Percentiles rank a stretch among this genome's conserved stretches.
These are phyloP conservation scores for Phytophthora europaea DNA, from an alignment of 352 stramenopile species.

Conservation along the genomic window DNA sequence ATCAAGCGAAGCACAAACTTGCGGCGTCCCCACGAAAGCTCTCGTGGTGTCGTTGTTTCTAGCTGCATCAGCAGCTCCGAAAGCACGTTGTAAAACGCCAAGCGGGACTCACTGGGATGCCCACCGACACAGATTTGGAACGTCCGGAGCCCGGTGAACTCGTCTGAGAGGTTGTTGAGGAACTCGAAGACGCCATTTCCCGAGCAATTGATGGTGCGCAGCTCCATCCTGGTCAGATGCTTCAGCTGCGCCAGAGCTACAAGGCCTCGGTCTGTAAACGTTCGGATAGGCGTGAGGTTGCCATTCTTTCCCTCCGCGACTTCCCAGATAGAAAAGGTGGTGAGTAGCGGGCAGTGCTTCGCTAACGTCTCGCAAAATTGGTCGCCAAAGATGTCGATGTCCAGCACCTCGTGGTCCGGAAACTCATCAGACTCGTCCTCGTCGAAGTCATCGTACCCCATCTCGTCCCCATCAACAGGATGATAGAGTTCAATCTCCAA, in stretches of 20 bases:
- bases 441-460: conserved; percentile 39
- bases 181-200: conserved; percentile 50
- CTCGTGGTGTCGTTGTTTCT: conserved; percentile 5
- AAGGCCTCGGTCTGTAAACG: conserved; percentile 50
- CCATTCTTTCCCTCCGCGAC: conserved; percentile 43
- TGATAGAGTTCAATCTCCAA: conserved; percentile 56
- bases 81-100: conserved; percentile 53
- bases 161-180: conserved; percentile 39
- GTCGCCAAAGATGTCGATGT: conserved; percentile 50
- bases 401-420: conserved; percentile 39
- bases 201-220: conserved; percentile 50
- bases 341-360: conserved; percentile 35
- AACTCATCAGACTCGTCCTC: conserved; percentile 33
- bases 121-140: conserved; percentile 30
- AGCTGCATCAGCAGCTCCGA: conserved; percentile 39
- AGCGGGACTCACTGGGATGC: conserved; percentile 14
- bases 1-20: conserved; percentile 49
- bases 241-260: conserved; percentile 43
- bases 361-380: conserved; percentile 43
- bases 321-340: conserved; percentile 45
- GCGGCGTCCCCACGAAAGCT: conserved; percentile 28
- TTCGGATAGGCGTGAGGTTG: conserved; percentile 39
- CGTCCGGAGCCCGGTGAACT: conserved; percentile 40
- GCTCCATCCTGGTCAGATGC: conserved; percentile 40
- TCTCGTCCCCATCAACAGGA: conserved; percentile 30